A percentile compares a stretch with the other conserved stretches of the same genome.
Conservation (phyloP, 2,329 filamentous ascomycete genomes). For the Penicillium expansum region DNA sequence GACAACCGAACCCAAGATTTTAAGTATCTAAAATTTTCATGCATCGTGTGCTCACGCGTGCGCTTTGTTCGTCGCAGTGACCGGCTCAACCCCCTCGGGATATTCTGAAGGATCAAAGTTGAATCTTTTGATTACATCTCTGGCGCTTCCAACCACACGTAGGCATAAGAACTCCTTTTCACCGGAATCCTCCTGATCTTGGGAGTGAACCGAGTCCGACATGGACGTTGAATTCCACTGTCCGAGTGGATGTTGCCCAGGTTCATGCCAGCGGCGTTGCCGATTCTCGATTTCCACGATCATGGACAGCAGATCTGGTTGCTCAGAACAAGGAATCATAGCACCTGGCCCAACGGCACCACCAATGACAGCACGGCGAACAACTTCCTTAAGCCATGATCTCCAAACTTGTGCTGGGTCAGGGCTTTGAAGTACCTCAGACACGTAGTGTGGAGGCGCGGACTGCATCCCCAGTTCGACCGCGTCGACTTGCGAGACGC, state of each 20-base stretch:
- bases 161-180: constrained; percentile 36
- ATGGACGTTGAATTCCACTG: constrained; percentile 9
- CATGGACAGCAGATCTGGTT: constrained; percentile 38
- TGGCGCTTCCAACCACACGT: constrained; percentile 35
- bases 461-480: constrained; percentile 37
- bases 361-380: constrained; percentile 39
- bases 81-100: constrained; percentile 24
- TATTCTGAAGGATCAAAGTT: constrained; percentile 37
- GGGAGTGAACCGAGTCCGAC: background rate
- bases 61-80: background rate
- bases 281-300: constrained; percentile 43
- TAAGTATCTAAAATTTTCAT: background rate
- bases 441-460: constrained; percentile 33
- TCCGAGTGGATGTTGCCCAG: constrained; percentile 22
- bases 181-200: constrained; percentile 8
- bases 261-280: constrained; percentile 43
- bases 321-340: constrained; percentile 28
- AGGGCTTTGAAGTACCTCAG: constrained; percentile 26
- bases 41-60: background rate
- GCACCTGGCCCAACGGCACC: constrained; percentile 25
- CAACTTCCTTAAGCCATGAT: constrained; percentile 39
- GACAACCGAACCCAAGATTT: background rate
- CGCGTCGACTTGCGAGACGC: constrained; percentile 37
- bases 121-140: constrained; percentile 35
- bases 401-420: constrained; percentile 35